phyloP scores from a whole-genome alignment of 176 grass and related monocot species.

The Alloteropsis semialata region DNA sequence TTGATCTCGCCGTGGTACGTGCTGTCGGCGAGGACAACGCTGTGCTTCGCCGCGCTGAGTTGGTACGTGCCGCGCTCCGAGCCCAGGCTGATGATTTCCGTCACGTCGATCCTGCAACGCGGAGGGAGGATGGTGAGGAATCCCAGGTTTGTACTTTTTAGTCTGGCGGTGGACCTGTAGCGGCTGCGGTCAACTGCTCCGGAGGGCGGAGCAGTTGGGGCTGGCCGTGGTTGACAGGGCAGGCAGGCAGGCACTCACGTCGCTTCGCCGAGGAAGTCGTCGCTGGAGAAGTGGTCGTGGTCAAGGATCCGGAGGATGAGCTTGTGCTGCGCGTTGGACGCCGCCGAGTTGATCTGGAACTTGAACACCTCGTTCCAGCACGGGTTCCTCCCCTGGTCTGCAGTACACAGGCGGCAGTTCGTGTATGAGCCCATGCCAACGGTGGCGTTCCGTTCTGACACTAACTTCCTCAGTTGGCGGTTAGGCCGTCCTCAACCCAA shows the following conservation, averaged over 20 bases:
- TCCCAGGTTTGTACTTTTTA: too few relatives aligned
- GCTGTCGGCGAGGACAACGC: slow-evolving; percentile 54
- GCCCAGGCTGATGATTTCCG: slow-evolving; percentile 62
- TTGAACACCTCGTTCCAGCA: slow-evolving; percentile 88
- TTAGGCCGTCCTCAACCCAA: too few relatives aligned
- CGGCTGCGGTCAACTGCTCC: not conserved
- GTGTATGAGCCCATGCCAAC: not conserved
- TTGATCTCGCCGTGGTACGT: slow-evolving; percentile 72
- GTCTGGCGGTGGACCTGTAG: too few relatives aligned
- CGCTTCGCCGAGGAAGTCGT: slow-evolving; percentile 77
- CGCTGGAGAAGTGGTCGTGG: slow-evolving; percentile 63
- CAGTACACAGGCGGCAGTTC: not conserved
- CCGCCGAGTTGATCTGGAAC: slow-evolving; percentile 60
- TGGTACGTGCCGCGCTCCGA: slow-evolving; percentile 47
- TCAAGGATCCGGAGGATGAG: slow-evolving; percentile 69
- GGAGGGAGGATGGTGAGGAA: not conserved
- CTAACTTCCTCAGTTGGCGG: too few relatives aligned
- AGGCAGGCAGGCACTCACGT: slow-evolving; percentile 42
- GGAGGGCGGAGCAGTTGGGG: not conserved
- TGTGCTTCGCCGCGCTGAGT: slow-evolving; percentile 54
- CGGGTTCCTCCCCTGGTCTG: slow-evolving; percentile 74
- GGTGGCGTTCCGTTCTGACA: not conserved
- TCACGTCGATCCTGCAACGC: slow-evolving; percentile 61
- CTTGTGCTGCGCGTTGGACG: slow-evolving; percentile 54
- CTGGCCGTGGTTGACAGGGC: not conserved